phyloP scores from a whole-genome alignment of 805 yeast genomes.

The Wickerhamomyces strasburgensis region DNA sequence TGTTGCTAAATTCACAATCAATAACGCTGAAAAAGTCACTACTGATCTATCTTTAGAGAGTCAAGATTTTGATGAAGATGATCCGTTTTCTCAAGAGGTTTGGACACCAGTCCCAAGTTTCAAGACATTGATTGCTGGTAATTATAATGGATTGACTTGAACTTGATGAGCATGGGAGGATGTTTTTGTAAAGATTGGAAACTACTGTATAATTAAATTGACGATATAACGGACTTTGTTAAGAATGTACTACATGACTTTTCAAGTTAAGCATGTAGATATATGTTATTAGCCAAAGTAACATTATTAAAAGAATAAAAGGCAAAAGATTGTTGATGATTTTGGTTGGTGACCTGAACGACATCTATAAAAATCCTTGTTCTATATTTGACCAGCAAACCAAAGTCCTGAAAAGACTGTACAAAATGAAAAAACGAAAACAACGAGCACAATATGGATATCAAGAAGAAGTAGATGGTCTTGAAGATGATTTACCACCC shows the following conservation, averaged over 20 bases:
- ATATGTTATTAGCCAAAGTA: too few relatives aligned
- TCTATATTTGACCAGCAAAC: too few relatives aligned
- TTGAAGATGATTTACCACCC: conserved; percentile 32
- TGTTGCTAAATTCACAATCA: conserved; percentile 56
- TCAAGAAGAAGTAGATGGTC: too few relatives aligned
- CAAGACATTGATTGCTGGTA: conserved; percentile 34
- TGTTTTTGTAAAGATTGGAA: neutral
- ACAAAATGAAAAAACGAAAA: too few relatives aligned
- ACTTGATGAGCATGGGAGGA: neutral
- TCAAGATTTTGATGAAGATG: conserved; percentile 32
- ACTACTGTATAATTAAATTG: neutral
- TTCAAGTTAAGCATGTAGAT: too few relatives aligned
- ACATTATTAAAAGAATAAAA: too few relatives aligned
- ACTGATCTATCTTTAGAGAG: conserved; percentile 36
- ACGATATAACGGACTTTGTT: conserved; percentile 1
- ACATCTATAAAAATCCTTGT: too few relatives aligned
- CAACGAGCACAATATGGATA: too few relatives aligned
- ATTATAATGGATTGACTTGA: conserved; percentile 29
- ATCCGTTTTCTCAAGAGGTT: conserved; percentile 34
- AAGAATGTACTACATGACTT: too few relatives aligned
- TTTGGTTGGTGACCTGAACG: too few relatives aligned
- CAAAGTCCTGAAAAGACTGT: too few relatives aligned
- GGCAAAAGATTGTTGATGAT: too few relatives aligned
- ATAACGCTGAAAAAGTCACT: conserved; percentile 37
- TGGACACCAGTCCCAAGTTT: conserved; percentile 31